phyloP scores from a whole-genome alignment of 805 yeast genomes.

The Yamadazyma sp. region DNA sequence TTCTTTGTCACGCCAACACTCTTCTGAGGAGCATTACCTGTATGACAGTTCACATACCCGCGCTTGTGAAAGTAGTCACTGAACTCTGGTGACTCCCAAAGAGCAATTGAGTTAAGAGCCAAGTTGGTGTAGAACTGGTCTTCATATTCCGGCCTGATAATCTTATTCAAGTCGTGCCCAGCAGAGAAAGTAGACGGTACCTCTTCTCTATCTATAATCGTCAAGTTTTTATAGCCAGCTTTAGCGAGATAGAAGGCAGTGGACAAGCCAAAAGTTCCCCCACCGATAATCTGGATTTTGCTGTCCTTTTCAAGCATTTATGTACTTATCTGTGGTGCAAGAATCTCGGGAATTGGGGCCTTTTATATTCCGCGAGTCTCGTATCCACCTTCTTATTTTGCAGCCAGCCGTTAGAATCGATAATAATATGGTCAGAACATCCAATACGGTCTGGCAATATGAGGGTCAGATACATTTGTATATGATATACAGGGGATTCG shows the following conservation, averaged over 20 bases:
- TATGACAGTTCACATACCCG: conserved; percentile 41
- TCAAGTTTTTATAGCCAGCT: conserved; percentile 35
- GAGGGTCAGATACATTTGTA: too few species aligned
- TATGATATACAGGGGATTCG: too few species aligned
- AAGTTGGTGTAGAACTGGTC: conserved; percentile 42
- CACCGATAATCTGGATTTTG: conserved; percentile 47
- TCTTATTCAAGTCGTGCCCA: conserved; percentile 50
- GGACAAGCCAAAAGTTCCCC: conserved; percentile 56
- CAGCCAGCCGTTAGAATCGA: conserved; percentile 5
- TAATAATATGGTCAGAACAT: too few species aligned
- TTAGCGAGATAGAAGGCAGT: conserved; percentile 44
- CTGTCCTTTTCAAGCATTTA: not conserved
- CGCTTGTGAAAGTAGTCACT: conserved; percentile 18
- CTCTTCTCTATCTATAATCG: conserved; percentile 33
- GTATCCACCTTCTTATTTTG: conserved; percentile 8
- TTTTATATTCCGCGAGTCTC: conserved; percentile 2
- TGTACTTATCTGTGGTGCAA: not conserved
- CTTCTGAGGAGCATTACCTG: conserved; percentile 33
- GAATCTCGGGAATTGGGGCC: not conserved
- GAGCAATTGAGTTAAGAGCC: conserved; percentile 44
- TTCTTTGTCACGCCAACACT: conserved; percentile 27
- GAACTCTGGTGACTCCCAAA: conserved; percentile 38
- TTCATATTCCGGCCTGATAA: conserved; percentile 48
- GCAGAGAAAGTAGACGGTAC: conserved; percentile 49
- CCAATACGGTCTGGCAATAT: too few species aligned